Evolutionary conservation across 345 rosid species (phyloP), one percentile per base, ranked within the genome.

Genomic region (Eutrema yunnanense): DNA sequence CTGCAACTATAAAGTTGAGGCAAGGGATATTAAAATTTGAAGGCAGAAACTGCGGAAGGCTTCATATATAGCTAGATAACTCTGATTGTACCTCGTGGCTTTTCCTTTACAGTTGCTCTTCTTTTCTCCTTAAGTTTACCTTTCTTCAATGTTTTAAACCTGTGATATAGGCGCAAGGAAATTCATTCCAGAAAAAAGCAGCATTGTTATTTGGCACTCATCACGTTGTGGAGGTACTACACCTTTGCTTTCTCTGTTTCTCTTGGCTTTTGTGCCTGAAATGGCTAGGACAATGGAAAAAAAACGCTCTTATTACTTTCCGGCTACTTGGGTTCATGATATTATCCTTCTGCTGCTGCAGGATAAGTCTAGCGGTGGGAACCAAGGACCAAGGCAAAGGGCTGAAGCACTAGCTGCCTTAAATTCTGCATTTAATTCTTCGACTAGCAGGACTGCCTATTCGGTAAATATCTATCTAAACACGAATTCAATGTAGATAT

Each of bases 341-440:
- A 46, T 27, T 61, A 32, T 62, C 36, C 19, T 55, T 73, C 2
- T 58, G 27, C 30, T 62, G 33, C 61, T 64, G 80, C 75, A 76
- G 75, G 80, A 77, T 43, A 77, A 71, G 63, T 71, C 76, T 13
- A 86, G 82, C 70, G 82, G 82, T 69, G 92, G 96, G 68, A 84
- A 75, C 79, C 91, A 80, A 79, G 96, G 96, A 73, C 96, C 80
- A 65, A 95, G 96, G 68, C 99, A 95, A 83, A 86, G 99, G 69
- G 99, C 99, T 83, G 92, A 96, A 30, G 99, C 99, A 72, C 82
- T 95, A 72, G 97, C 98, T 69, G 99, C 98, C 74, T 85, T 94
- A 81, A 76, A 85, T 62, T 82, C 90, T 75, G 98, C 97, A 8
- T 92, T 94, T 69, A 85, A 79, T 30, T 83, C 95, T 46, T 86